Base-by-base conservation (phyloP, 2,329 filamentous ascomycete genomes). In the Tolypocladium pustulatum region DNA sequence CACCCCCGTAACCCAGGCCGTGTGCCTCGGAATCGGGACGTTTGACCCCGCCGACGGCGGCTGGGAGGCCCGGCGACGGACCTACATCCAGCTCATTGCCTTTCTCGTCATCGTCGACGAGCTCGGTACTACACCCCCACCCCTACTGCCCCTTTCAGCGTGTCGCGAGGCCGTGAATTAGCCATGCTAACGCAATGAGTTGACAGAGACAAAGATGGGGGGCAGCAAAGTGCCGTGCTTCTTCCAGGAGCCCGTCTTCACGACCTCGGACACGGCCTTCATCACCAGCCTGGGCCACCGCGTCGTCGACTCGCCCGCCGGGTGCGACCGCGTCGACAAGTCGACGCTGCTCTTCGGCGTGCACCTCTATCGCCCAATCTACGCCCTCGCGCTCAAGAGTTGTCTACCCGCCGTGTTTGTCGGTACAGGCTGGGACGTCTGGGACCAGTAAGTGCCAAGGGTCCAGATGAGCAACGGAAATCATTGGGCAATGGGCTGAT, bases 301-400 rank as follows among this genome's bases (percentile, higher is more conserved):
- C 2, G 73, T 81, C 4, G 73, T 81, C 4, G 72, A 79, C 1
- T 73, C 80, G 1, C 86, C 87, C 0, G 65, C 58, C 0, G 85
- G 77, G 0, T 85, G 83, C 63, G 68, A 76, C 0, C 63, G 76
- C 7, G 74, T 89, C 12, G 74, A 77, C 20, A 54, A 66, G 0
- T 65, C 71, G 0, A 79, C 82, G 0, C 67, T 90, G 1, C 73
- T 87, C 2, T 89, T 82, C 62, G 85, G 82, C 1, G 76, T 88
- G 0, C 86, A 88, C 56, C 76, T 85, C 59, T 84, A 84, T 59
- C 74, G 72, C 27, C 74, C 71, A 41, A 76, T 81, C 46, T 89
- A 83, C 55, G 72, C 78, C 27, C 67, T 75, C 7, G 76, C 83
- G 0, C 70, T 89, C 2, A 64, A 72, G 2, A 66, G 69, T 0